phyloP scores from a whole-genome alignment of 106 monocot genomes.

The Cymbidium sinense region DNA sequence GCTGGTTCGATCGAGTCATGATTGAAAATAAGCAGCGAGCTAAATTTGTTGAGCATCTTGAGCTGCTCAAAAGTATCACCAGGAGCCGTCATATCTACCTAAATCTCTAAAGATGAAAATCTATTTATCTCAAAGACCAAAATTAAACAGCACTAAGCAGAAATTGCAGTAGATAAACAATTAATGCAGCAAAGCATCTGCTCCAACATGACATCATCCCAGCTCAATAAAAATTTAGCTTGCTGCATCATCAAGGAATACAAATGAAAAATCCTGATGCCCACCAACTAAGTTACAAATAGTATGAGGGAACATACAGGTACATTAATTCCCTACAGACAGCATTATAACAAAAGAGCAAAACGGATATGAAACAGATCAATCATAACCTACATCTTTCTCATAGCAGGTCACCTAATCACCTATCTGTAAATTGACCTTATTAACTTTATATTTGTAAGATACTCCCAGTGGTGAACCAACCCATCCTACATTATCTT shows the following conservation, averaged over 20 bases:
- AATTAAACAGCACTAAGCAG: too few species aligned
- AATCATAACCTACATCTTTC: conserved; percentile 21
- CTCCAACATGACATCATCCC: too few species aligned
- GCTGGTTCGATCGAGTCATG: too few species aligned
- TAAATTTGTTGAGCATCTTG: too few species aligned
- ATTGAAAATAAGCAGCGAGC: too few species aligned
- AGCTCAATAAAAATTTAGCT: neutral
- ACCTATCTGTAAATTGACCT: conserved; percentile 13
- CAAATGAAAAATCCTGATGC: neutral
- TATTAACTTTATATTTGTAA: conserved; percentile 11
- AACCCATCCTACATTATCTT: conserved; percentile 8
- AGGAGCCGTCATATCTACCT: too few species aligned
- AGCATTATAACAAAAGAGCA: neutral
- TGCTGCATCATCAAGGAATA: neutral
- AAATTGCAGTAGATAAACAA: too few species aligned
- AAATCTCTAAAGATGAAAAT: too few species aligned
- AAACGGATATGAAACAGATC: conserved; percentile 4
- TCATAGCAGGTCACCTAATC: neutral
- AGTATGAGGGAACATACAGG: neutral
- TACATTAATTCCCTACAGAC: neutral
- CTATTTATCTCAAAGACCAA: too few species aligned
- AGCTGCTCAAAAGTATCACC: too few species aligned
- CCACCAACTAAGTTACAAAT: neutral
- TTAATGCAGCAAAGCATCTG: too few species aligned
- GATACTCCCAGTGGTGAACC: too few species aligned